These are phyloP conservation scores for Thraustotheca clavata DNA, from an alignment of 352 stramenopile species.

Conservation along the genomic window DNA sequence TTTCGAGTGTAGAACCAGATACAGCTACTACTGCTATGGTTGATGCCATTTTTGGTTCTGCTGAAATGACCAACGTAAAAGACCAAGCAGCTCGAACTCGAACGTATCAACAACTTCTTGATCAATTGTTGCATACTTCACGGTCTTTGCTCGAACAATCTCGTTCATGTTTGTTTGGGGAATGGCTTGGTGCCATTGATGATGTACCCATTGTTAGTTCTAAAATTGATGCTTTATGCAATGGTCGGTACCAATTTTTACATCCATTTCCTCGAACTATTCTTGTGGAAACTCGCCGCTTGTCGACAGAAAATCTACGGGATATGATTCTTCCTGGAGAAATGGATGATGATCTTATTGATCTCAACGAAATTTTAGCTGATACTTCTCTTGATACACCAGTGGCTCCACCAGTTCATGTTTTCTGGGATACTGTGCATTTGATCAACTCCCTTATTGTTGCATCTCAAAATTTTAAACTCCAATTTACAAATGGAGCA, in stretches of 20 bases:
- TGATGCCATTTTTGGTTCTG: slow-evolving; percentile 33
- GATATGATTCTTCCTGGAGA: background rate
- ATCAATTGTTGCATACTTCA: slow-evolving; percentile 25
- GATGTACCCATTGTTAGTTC: background rate
- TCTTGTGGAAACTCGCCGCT: background rate
- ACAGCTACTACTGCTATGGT: slow-evolving; percentile 39
- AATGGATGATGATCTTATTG: slow-evolving; percentile 33
- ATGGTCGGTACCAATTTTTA: background rate
- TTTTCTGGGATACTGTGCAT: slow-evolving; percentile 51
- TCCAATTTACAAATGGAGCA: slow-evolving; percentile 27
- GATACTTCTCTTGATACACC: slow-evolving; percentile 24
- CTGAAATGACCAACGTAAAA: slow-evolving; percentile 27
- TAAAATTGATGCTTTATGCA: background rate
- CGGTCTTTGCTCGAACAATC: background rate
- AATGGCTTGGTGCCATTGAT: background rate
- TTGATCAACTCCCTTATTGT: slow-evolving; percentile 55
- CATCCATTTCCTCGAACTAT: background rate
- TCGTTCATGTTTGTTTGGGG: background rate
- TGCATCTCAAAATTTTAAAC: slow-evolving; percentile 54
- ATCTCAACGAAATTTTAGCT: slow-evolving; percentile 31
- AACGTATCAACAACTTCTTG: slow-evolving; percentile 32
- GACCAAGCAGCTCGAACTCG: slow-evolving; percentile 35
- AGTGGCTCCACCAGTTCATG: slow-evolving; percentile 25
- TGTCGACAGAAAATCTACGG: slow-evolving; percentile 2
- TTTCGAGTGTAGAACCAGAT: background rate